Conservation (phyloP, 1,139 yeast genomes). For the Saccharomycopsis hybrid region DNA sequence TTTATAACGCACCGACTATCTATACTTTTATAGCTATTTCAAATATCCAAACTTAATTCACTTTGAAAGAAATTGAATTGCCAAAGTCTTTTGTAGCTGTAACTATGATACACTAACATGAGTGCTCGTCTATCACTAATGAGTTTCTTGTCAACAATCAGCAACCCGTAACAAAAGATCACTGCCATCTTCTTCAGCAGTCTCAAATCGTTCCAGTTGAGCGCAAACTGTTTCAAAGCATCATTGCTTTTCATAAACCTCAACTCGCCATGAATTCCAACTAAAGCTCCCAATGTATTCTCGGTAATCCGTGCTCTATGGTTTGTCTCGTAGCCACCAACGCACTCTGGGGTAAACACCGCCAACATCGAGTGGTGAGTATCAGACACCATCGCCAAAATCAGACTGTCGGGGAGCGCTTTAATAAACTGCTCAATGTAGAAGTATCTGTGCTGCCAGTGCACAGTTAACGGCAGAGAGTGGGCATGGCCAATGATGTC, state of each 20-base stretch:
- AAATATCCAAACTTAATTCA: too few species aligned
- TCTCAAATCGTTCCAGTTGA: too few species aligned
- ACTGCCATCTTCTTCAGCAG: too few species aligned
- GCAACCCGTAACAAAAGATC: too few species aligned
- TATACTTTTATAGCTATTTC: too few species aligned
- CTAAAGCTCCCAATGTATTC: not conserved
- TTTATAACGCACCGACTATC: too few species aligned
- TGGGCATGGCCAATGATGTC: not conserved
- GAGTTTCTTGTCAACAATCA: too few species aligned
- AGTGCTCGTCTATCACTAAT: too few species aligned
- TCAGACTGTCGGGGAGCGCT: not conserved
- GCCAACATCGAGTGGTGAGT: slow-evolving; percentile 1
- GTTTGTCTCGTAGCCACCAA: slow-evolving; percentile 1
- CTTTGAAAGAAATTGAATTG: too few species aligned
- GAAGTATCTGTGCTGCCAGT: not conserved
- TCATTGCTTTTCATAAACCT: not conserved
- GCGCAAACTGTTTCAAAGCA: too few species aligned
- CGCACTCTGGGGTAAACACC: not conserved
- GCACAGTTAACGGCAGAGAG: not conserved
- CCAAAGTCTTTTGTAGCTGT: too few species aligned
- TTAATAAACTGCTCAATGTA: not conserved
- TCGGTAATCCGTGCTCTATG: slow-evolving; percentile 2
- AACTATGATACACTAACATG: too few species aligned
- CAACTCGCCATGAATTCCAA: not conserved
- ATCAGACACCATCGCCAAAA: slow-evolving; percentile 2